A percentile compares a stretch with the other conserved stretches of the same genome.
Conservation (phyloP, 768 basidiomycete species). For the Boletus vinaceobasis region DNA sequence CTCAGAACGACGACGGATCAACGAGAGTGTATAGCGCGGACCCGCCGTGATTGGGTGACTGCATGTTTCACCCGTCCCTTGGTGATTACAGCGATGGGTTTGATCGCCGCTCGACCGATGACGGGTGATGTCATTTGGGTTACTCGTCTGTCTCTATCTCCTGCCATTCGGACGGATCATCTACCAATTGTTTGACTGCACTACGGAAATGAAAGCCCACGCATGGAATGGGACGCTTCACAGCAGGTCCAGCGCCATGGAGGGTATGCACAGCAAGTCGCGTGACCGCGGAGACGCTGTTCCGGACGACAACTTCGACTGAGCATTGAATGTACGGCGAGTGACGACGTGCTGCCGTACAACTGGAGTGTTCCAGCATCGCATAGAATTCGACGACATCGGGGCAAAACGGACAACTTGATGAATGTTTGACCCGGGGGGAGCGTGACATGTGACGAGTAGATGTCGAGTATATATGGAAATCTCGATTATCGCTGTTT, state of each 20-base stretch:
- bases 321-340: neutral
- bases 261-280: slow-evolving; percentile 11
- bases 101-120: neutral
- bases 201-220: slow-evolving; percentile 15
- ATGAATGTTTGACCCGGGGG: too few relatives aligned
- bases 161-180: slow-evolving; percentile 16
- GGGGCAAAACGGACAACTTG: neutral
- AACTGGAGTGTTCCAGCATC: neutral
- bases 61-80: neutral
- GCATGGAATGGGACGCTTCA: slow-evolving; percentile 1
- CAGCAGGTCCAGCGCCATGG: too few relatives aligned
- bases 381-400: neutral
- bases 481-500: slow-evolving; percentile 32
- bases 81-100: slow-evolving; percentile 6
- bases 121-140: slow-evolving; percentile 13
- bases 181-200: neutral
- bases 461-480: slow-evolving; percentile 29
- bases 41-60: too few relatives aligned
- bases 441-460: slow-evolving; percentile 20
- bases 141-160: too few relatives aligned
- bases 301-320: neutral
- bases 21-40: neutral
- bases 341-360: neutral
- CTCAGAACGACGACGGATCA: too few relatives aligned
- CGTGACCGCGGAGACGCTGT: slow-evolving; percentile 3